These are phyloP conservation scores for Gryganskiella cystojenkinii DNA, from an alignment of 192 early-diverging fungal genomes.

Conservation along the genomic window DNA sequence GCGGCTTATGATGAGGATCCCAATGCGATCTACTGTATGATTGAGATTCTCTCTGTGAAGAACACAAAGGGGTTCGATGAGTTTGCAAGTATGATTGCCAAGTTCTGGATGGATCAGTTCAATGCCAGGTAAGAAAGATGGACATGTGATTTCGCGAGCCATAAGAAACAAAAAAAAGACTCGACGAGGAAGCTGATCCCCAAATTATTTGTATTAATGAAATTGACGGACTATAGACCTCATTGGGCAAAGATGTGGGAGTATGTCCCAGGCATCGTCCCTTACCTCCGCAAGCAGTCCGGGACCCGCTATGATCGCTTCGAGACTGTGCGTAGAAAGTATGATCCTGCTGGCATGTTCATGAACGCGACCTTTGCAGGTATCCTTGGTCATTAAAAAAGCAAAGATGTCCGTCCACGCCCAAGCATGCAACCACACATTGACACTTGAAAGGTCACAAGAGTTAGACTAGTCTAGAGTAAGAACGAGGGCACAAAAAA, in stretches of 20 bases:
- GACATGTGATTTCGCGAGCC: background rate
- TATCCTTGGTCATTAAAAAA: conserved; percentile 21
- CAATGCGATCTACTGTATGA: conserved; percentile 32
- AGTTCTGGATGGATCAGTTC: conserved; percentile 44
- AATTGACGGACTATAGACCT: background rate
- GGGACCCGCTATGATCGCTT: conserved; percentile 27
- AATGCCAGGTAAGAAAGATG: conserved; percentile 8
- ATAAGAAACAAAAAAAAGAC: too few species aligned
- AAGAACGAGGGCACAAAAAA: too few species aligned
- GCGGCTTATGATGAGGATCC: conserved; percentile 45
- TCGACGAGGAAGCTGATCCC: too few species aligned
- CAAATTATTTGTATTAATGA: too few species aligned
- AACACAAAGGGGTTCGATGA: conserved; percentile 31
- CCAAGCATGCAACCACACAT: too few species aligned
- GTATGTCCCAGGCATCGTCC: conserved; percentile 44
- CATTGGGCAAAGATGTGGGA: conserved; percentile 58
- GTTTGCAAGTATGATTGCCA: conserved; percentile 34
- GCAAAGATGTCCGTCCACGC: too few species aligned
- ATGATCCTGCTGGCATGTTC: conserved; percentile 47
- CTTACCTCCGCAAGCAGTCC: conserved; percentile 18
- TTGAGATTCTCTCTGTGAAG: conserved; percentile 26
- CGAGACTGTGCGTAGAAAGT: conserved; percentile 45
- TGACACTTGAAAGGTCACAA: too few species aligned
- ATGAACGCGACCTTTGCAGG: conserved; percentile 30
- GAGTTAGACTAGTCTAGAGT: too few species aligned